A percentile compares a stretch with the other conserved stretches of the same genome.
These are phyloP conservation scores for Fragosphaeria purpurea DNA, from an alignment of 2,329 filamentous ascomycete genomes.

Conservation along the genomic window DNA sequence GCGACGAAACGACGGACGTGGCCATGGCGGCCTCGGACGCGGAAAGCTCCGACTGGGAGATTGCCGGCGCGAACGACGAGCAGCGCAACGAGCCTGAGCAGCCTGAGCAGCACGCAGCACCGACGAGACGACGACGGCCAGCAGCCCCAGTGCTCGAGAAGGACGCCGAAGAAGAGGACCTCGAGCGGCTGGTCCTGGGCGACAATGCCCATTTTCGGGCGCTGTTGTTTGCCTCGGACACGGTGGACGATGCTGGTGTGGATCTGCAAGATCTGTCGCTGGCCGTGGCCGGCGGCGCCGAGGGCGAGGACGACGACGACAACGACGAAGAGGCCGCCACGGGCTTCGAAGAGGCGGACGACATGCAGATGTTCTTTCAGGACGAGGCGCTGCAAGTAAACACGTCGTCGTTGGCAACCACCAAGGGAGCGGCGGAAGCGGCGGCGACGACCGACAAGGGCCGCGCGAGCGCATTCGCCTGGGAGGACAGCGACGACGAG, in stretches of 20 bases:
- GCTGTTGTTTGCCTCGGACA: slow-evolving; percentile 53
- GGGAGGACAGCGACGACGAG: slow-evolving; percentile 96
- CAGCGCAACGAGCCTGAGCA: slow-evolving; percentile 9
- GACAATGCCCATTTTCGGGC: slow-evolving; percentile 73
- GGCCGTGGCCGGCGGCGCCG: slow-evolving; percentile 5
- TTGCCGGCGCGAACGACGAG: slow-evolving; percentile 18
- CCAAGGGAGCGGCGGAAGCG: slow-evolving; percentile 19
- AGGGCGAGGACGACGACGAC: slow-evolving; percentile 12
- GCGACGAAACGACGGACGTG: slow-evolving; percentile 10
- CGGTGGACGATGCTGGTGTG: slow-evolving; percentile 23
- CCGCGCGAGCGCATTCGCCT: slow-evolving; percentile 47
- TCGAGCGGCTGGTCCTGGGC: slow-evolving; percentile 82
- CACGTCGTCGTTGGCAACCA: neutral
- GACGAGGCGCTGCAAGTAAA: slow-evolving; percentile 36
- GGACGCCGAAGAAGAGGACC: slow-evolving; percentile 72
- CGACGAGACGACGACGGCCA: too few relatives aligned
- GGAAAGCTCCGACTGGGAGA: slow-evolving; percentile 17
- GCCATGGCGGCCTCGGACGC: too few relatives aligned
- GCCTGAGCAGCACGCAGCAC: slow-evolving; percentile 5
- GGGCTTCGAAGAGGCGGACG: slow-evolving; percentile 42
- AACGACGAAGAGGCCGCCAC: slow-evolving; percentile 11
- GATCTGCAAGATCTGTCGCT: slow-evolving; percentile 24
- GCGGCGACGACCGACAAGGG: slow-evolving; percentile 25
- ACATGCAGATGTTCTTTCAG: slow-evolving; percentile 77
- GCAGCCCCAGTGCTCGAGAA: slow-evolving; percentile 42